Conservation (phyloP, 257 asterid genomes). For the Fraxinus quadrangulata region DNA sequence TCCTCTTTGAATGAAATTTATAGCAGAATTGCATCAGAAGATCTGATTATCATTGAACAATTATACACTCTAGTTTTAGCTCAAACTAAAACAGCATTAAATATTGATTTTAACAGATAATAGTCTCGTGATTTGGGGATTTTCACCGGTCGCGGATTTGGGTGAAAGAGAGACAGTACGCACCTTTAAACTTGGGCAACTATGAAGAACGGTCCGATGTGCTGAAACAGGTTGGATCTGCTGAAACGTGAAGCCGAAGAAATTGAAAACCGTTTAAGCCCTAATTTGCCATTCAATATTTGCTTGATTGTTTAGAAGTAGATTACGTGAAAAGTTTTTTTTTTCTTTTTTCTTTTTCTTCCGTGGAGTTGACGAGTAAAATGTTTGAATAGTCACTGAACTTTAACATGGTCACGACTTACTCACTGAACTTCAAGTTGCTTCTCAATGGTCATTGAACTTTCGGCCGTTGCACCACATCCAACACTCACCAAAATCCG, state of each 20-base stretch:
- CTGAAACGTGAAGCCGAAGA: neutral
- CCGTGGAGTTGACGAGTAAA: too few species aligned
- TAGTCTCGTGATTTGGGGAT: neutral
- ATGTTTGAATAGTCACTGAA: too few species aligned
- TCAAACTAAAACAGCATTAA: neutral
- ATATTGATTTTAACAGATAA: neutral
- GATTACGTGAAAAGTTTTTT: too few species aligned
- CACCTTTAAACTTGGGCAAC: neutral
- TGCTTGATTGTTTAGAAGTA: too few species aligned
- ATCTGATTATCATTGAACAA: neutral
- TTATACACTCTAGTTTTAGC: neutral
- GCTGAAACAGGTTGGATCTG: neutral
- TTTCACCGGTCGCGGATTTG: neutral
- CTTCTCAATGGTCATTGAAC: too few species aligned
- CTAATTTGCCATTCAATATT: too few species aligned
- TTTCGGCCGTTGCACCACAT: too few species aligned
- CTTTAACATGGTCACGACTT: too few species aligned
- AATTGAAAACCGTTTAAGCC: too few species aligned
- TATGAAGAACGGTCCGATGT: neutral
- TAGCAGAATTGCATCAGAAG: neutral
- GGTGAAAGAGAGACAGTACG: neutral
- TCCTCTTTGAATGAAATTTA: neutral
- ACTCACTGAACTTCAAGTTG: too few species aligned
- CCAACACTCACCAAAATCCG: too few species aligned
- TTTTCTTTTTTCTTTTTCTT: too few species aligned